Conservation (phyloP, 768 basidiomycete species). For the Lyophyllum atratum region DNA sequence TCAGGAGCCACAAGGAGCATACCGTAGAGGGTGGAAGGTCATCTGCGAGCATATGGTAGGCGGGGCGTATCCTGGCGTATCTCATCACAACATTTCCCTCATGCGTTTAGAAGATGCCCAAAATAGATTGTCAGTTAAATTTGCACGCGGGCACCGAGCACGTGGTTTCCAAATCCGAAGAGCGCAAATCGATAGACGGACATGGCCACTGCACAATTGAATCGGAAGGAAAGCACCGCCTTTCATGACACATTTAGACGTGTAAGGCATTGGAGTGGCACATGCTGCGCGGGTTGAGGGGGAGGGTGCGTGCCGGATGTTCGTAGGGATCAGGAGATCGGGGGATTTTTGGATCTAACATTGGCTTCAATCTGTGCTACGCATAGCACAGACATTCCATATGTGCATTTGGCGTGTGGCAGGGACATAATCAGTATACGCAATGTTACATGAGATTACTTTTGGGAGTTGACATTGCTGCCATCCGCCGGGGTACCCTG, state of each 20-base stretch:
- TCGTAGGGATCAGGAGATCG: background rate
- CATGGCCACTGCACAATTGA: too few species aligned
- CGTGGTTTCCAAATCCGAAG: background rate
- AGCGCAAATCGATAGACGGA: background rate
- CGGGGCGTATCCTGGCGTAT: background rate
- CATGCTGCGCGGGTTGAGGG: background rate
- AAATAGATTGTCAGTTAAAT: background rate
- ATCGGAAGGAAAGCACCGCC: too few species aligned
- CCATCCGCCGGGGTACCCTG: conserved; percentile 10
- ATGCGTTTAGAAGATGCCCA: background rate
- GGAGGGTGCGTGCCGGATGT: background rate
- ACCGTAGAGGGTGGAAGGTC: background rate
- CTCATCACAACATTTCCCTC: background rate
- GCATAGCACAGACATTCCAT: background rate
- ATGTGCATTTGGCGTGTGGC: background rate
- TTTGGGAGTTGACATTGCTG: conserved; percentile 18
- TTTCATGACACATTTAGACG: background rate
- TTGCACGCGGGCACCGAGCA: background rate
- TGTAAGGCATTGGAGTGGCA: background rate
- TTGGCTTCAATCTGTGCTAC: background rate
- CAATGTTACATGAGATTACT: conserved; percentile 6
- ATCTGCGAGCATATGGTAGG: conserved; percentile 6
- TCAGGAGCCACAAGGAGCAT: conserved; percentile 3
- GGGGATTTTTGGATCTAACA: background rate
- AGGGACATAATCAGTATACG: background rate